Evolutionary conservation across 352 stramenopile genomes (phyloP), one percentile per base, ranked within the genome.

Genomic region (Globisporangium ultimum): DNA sequence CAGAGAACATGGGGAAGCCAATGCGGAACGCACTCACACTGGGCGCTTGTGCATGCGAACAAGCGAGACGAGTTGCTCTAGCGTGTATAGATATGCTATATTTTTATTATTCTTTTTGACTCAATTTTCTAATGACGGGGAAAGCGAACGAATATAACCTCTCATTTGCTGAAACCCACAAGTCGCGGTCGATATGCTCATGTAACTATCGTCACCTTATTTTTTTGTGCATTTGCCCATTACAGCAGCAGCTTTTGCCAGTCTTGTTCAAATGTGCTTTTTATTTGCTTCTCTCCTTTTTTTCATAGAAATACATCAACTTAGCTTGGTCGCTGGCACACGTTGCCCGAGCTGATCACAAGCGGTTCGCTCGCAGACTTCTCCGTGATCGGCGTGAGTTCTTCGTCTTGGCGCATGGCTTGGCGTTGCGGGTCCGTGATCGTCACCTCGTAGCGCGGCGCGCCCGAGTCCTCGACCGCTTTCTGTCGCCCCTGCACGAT

Each of bases 361-460:
- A 93, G 69, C 6, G 83, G 80, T 47, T 91, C 68, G 28, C 67
- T 74, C 21, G 72, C 80, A 48, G 79, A 90, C 63, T 91, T 89
- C 21, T 87, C 73, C 45, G 85, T 93, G 47, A 95, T 54, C 34
- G 84, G 83, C 60, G 67, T 83, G 54, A 95, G 73, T 67, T 95
- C 84, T 57, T 95, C 86, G 61, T 95, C 80, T 68, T 95, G 80
- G 36, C 86, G 82, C 82, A 95, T 93, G 46, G 68, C 48, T 14
- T 70, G 66, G 48, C 78, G 79, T 66, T 95, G 86, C 32, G 84
- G 82, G 61, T 95, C 84, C 24, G 84, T 92, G 58, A 95, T 74
- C 54, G 80, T 75, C 54, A 95, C 82, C 52, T 91, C 76, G 54
- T 85, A 95, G 47, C 70, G 75, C 47, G 72, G 71, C 43, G 60